Percentiles rank a stretch among this genome's conserved stretches.
Conservation (phyloP, 768 basidiomycete species). For the Collybia nuda region DNA sequence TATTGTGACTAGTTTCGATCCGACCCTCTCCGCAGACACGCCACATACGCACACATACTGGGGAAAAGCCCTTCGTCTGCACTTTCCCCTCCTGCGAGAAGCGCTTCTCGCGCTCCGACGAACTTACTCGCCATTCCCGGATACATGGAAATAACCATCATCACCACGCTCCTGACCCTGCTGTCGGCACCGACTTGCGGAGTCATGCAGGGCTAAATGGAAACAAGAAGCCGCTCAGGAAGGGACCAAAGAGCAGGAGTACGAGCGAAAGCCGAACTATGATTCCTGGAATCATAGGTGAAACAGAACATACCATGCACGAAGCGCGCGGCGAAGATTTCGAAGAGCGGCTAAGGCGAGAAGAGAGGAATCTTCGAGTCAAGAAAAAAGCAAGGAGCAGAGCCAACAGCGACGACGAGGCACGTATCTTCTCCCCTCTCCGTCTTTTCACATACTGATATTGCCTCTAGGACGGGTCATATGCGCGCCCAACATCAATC, state of each 20-base stretch:
- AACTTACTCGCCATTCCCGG: conserved; percentile 92
- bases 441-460: conserved; percentile 5
- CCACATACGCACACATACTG: conserved; percentile 97
- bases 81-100: conserved; percentile 95
- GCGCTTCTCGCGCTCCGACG: conserved; percentile 97
- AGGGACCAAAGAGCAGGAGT: conserved; percentile 4
- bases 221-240: conserved; percentile 11
- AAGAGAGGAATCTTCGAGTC: conserved; percentile 30
- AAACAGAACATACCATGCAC: conserved; percentile 6
- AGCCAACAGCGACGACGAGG: conserved; percentile 84
- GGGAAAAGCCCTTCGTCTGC: conserved; percentile 96
- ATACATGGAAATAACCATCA: conserved; percentile 68
- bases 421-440: conserved; percentile 33
- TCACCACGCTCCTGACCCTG: conserved; percentile 35
- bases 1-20: conserved; percentile 1
- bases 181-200: conserved; percentile 14
- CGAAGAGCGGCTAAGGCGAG: conserved; percentile 4
- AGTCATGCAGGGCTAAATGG: conserved; percentile 4
- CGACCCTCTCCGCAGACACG: conserved; percentile 64
- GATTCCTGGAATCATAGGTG: not conserved
- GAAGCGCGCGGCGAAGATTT: conserved; percentile 7
- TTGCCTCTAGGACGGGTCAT: conserved; percentile 47
- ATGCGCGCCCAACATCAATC: conserved; percentile 55
- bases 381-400: conserved; percentile 81
- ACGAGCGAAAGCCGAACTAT: not conserved